phyloP scores from a whole-genome alignment of 148 eudicot species.

The Amaranthus hypochondriacus region DNA sequence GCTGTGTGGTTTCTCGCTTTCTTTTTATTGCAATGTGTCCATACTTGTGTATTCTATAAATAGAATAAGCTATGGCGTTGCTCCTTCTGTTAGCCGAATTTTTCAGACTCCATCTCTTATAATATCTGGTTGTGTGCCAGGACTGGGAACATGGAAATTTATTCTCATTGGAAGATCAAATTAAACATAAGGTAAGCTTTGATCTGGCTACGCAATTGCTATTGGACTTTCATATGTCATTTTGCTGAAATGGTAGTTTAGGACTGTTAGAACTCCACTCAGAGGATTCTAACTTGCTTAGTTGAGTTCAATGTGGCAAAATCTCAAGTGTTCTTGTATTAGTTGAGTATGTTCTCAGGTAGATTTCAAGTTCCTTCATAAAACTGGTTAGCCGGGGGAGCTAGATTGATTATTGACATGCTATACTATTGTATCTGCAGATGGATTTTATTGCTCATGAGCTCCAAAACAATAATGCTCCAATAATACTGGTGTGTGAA shows the following conservation, averaged over 20 bases:
- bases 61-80: neutral
- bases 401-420: conserved; percentile 8
- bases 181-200: conserved; percentile 67
- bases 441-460: conserved; percentile 61
- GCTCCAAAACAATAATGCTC: conserved; percentile 44
- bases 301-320: neutral
- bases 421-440: conserved; percentile 33
- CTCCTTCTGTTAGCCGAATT: neutral
- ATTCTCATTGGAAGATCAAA: conserved; percentile 87
- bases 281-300: neutral
- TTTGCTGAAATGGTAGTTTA: neutral
- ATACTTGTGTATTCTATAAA: neutral
- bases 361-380: neutral
- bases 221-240: neutral
- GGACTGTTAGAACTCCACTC: neutral
- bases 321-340: neutral
- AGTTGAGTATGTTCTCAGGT: neutral
- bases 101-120: conserved; percentile 7
- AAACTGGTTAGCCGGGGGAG: neutral
- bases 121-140: conserved; percentile 33
- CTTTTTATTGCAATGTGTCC: neutral
- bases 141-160: conserved; percentile 68
- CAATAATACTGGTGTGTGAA: conserved; percentile 60
- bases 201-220: neutral
- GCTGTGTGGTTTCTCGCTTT: neutral